phyloP scores from a whole-genome alignment of 2,329 filamentous ascomycete species.

The Chaetomiaceae sp. region DNA sequence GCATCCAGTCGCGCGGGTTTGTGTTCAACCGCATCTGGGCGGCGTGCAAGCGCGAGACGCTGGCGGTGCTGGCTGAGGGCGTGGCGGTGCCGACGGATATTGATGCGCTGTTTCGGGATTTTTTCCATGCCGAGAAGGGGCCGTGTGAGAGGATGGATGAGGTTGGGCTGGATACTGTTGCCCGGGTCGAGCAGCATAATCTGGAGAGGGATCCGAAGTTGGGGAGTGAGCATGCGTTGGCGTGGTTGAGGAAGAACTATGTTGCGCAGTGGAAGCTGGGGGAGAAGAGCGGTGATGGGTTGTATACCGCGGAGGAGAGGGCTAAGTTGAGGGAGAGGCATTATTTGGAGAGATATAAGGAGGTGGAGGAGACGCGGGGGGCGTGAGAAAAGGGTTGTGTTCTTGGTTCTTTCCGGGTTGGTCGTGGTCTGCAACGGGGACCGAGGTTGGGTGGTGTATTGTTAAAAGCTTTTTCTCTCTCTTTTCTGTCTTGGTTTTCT shows the following conservation, averaged over 20 bases:
- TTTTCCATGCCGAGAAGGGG: slow-evolving; percentile 29
- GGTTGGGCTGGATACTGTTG: slow-evolving; percentile 32
- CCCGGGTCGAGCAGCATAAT: slow-evolving; percentile 28
- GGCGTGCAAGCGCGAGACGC: slow-evolving; percentile 33
- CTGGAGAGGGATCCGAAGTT: slow-evolving; percentile 19
- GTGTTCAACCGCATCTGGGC: slow-evolving; percentile 36
- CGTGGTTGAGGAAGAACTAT: slow-evolving; percentile 29
- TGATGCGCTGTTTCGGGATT: slow-evolving; percentile 30
- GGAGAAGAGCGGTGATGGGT: slow-evolving; percentile 29
- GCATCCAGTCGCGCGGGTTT: slow-evolving; percentile 31
- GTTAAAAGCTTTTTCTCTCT: too few relatives aligned
- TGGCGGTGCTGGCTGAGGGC: slow-evolving; percentile 30
- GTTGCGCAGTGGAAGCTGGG: slow-evolving; percentile 28
- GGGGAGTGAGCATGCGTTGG: slow-evolving; percentile 14
- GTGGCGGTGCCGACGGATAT: slow-evolving; percentile 31
- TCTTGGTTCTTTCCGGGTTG: too few relatives aligned
- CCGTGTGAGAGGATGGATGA: slow-evolving; percentile 34
- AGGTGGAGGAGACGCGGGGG: slow-evolving; percentile 25
- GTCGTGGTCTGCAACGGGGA: too few relatives aligned
- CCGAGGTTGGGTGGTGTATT: too few relatives aligned
- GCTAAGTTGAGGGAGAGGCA: slow-evolving; percentile 23
- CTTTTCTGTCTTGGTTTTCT: too few relatives aligned
- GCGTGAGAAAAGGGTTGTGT: too few relatives aligned
- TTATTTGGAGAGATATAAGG: slow-evolving; percentile 11
- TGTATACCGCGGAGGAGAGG: slow-evolving; percentile 27